Base-by-base conservation (phyloP, 495 filamentous ascomycete genomes). In the Tuber aestivum region DNA sequence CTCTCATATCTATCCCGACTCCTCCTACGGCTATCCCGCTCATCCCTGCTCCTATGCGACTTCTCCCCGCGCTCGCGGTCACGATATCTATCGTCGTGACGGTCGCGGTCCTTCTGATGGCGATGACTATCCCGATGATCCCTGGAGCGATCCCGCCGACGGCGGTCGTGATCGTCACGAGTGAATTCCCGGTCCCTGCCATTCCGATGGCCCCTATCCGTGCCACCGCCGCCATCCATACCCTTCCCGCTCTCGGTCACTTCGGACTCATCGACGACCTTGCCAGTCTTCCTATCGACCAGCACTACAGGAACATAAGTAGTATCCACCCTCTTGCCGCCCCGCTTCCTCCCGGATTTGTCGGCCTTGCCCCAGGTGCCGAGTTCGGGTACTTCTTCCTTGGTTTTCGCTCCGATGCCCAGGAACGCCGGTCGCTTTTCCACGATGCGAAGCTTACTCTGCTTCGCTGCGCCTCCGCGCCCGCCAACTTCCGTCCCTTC, bases 331-430 rank as follows among this genome's bases (percentile, higher is more conserved):
- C 77, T 23, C 76, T 84, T 84, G 18, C 84, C 72, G 2, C 77
- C 83, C 82, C 74, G 86, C 83, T 38, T 84, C 86, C 72, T 85
- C 83, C 76, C 88, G 16, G 27, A 5, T 85, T 90, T 92, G 44
- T 89, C 88, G 8, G 87, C 87, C 82, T 91, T 92, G 1, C 90
- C 91, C 90, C 92, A 93, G 0, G 89, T 89, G 4, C 92, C 92
- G 7, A 87, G 85, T 71, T 92, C 89, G 3, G 89, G 88, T 7
- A 83, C 77, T 69, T 84, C 85, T 73, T 76, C 73, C 77, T 83
- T 74, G 5, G 76, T 56, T 78, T 92, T 93, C 16, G 92, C 92
- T 5, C 95, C 95, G 42, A 99, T 90, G 0, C 96, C 95, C 41
- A 97, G 85, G 61, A 95, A 87, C 35, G 93, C 93, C 37, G 93